These are phyloP conservation scores for Euphrasia confusa DNA, from an alignment of 257 asterid species.

Conservation along the genomic window DNA sequence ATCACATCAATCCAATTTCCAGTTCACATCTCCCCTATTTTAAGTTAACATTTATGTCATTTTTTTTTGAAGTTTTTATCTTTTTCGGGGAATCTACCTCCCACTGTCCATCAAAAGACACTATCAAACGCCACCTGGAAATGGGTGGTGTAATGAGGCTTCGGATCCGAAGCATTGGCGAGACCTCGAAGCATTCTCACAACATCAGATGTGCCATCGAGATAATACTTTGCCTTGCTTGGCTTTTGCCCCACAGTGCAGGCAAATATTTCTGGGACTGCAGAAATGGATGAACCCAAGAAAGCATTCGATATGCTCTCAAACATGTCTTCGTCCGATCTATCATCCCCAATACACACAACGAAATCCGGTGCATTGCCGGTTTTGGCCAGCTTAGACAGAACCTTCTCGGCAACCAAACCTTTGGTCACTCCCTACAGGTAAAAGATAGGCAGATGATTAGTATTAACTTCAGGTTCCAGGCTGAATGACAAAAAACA, in stretches of 20 bases:
- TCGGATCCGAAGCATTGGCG: slow-evolving; percentile 54
- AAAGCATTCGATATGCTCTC: slow-evolving; percentile 61
- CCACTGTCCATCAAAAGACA: slow-evolving; percentile 27
- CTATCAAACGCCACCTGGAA: slow-evolving; percentile 58
- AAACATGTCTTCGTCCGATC: slow-evolving; percentile 91
- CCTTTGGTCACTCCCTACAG: slow-evolving; percentile 92
- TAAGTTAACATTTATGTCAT: slow-evolving; percentile 30
- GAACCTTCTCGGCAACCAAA: slow-evolving; percentile 65
- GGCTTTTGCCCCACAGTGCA: slow-evolving; percentile 97
- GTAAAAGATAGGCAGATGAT: slow-evolving; percentile 12
- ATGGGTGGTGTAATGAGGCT: slow-evolving; percentile 40
- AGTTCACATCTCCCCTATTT: slow-evolving; percentile 20
- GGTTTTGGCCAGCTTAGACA: slow-evolving; percentile 38
- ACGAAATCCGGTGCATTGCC: slow-evolving; percentile 68
- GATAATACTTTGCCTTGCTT: slow-evolving; percentile 90
- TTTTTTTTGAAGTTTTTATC: neutral
- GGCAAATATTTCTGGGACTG: slow-evolving; percentile 70
- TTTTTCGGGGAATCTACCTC: slow-evolving; percentile 20
- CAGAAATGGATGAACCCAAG: slow-evolving; percentile 36
- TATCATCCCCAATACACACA: slow-evolving; percentile 81
- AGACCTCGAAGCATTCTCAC: slow-evolving; percentile 66
- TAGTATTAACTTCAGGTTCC: neutral
- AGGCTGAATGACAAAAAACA: neutral
- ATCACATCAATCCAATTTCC: slow-evolving; percentile 23
- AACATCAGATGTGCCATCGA: slow-evolving; percentile 71